These are phyloP conservation scores for Serendipita vermifera DNA, from an alignment of 768 basidiomycete genomes.

Conservation along the genomic window DNA sequence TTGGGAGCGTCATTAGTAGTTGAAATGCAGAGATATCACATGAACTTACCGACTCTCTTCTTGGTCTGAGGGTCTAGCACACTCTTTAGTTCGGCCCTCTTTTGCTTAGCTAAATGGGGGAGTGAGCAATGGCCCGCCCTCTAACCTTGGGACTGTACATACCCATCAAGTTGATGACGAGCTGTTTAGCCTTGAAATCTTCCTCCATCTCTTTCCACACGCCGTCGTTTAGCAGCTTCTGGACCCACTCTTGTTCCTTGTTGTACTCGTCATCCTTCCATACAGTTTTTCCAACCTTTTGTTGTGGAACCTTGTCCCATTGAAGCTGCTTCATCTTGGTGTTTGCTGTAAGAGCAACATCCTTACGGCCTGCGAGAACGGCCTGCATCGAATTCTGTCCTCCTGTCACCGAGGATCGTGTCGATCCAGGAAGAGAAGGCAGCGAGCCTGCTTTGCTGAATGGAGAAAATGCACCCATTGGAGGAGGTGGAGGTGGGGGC, in stretches of 20 bases:
- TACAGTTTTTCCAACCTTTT: conserved; percentile 69
- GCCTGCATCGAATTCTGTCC: conserved; percentile 2
- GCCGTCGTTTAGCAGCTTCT: conserved; percentile 69
- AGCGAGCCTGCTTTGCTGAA: conserved; percentile 15
- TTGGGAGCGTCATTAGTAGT: conserved; percentile 22
- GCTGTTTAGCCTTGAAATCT: conserved; percentile 92
- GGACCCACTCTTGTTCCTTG: conserved; percentile 67
- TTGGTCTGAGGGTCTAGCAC: conserved; percentile 84
- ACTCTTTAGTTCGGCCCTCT: conserved; percentile 79
- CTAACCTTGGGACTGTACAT: conserved; percentile 15
- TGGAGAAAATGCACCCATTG: conserved; percentile 25
- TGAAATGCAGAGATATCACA: background rate
- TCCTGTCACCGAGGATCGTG: conserved; percentile 30
- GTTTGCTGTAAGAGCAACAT: conserved; percentile 68
- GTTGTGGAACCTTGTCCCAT: conserved; percentile 95
- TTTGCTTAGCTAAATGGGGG: conserved; percentile 53
- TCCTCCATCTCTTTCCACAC: conserved; percentile 96
- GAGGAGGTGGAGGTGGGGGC: conserved; percentile 25
- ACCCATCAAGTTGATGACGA: conserved; percentile 86
- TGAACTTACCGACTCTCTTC: conserved; percentile 75
- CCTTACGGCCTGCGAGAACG: conserved; percentile 58
- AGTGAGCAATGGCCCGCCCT: background rate
- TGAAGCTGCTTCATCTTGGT: conserved; percentile 96
- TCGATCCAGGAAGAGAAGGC: conserved; percentile 27
- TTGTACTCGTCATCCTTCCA: conserved; percentile 62